Base-by-base conservation (phyloP, 2,329 filamentous ascomycete genomes). In the Calonectria fujianensis region DNA sequence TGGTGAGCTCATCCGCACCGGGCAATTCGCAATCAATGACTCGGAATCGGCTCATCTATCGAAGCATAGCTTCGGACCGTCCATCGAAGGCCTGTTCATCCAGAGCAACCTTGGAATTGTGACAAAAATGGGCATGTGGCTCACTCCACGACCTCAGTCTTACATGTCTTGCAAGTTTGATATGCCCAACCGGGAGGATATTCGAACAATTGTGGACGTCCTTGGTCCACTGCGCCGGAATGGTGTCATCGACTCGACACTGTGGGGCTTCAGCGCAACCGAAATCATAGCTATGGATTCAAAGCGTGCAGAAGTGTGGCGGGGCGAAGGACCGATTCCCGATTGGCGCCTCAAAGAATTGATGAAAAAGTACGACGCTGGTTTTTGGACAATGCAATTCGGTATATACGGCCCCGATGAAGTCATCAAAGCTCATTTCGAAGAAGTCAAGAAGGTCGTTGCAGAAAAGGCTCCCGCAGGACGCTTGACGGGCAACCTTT, bases 41-140 rank as follows among this genome's bases (percentile, higher is more conserved):
- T 52, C 50, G 8, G 50, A 52, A 31, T 52, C 50, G 27, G 50
- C 50, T 52, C 50, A 52, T 31, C 11, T 52, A 27, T 52, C 50
- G 3, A 52, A 52, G n/a, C 50, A 52, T 31, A 52, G 50, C 24
- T 52, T 18, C 24, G 50, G 50, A 7, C 50, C 50, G 18, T 52
- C 50, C 16, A 52, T 52, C 24, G 50, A 52, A 31, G 50, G 50
- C 50, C 50, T 52, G 6, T 52, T 52, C 7, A 52, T 52, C 24
- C 50, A 52, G 50, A 52, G 50, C 50, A 52, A 52, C 50, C 50
- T 52, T 52, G 50, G 50, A 52, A 52, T 52, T 52, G 50, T 52
- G 24, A 52, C 50, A 31, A 52, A 52, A 27, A 5, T 52, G 27
- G 50, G 50, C 10, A 52, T 52, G 1, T 52, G 50, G 50, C 27